Base-by-base conservation (phyloP, 768 basidiomycete species). In the Mycena metata region DNA sequence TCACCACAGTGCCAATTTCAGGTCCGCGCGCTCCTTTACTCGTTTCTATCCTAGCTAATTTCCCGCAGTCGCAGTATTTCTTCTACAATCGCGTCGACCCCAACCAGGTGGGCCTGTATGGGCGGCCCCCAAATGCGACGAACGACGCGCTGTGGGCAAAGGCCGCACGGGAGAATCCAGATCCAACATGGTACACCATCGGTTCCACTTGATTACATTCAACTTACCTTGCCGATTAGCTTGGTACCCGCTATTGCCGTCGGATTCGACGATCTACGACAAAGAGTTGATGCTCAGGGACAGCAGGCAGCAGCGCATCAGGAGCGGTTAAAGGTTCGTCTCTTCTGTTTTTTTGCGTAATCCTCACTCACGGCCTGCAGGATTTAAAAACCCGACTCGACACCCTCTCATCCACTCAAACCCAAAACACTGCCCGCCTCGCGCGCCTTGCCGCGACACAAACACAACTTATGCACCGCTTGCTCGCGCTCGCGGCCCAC, bases 51-150 rank as follows among this genome's bases (percentile, higher is more conserved):
- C 36, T 11, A 50, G 8, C 45, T 58, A 43, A 39, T 46, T 10
- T 26, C 58, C 51, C 13, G 33, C 2, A 64, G n/a, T 16, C 42
- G 5, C 61, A 95, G 94, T 87, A 93, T 70, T 89, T 88, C 69
- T 96, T 96, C 72, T 96, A 96, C 77, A 96, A 95, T 72, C 81
- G 93, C 16, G 93, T 95, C 5, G 89, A 92, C 72, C 92, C 93
- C 0, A 82, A 81, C 7, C 84, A 90, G 71, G 88, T 92, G 3
- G 83, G 80, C 30, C 71, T 89, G 58, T 96, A 93, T 69, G 89
- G 86, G 9, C 88, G 92, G 17, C 94, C 95, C 15, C 76, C 83
- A 16, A 93, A 93, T 72, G 89, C 90, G 15, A 85, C 86, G 7
- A 90, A 93, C 52, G 92, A 94, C 49, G 82, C 82, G 11, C 72